phyloP scores from a whole-genome alignment of 352 stramenopile genomes.

The Pythium angustatum region DNA sequence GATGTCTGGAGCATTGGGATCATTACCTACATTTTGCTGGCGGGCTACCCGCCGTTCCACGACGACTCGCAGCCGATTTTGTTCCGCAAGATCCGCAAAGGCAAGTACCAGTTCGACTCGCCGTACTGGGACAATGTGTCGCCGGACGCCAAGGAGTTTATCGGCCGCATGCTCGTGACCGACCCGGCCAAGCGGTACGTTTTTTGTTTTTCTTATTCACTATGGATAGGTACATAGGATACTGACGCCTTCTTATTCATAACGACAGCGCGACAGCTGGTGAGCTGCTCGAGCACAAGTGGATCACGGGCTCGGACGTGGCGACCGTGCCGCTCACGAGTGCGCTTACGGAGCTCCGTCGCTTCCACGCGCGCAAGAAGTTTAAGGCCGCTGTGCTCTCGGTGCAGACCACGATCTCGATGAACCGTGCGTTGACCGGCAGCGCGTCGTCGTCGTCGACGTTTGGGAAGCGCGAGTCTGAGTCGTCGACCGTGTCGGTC shows the following conservation, averaged over 20 bases:
- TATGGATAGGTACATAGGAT: not conserved
- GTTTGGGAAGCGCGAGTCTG: conserved; percentile 13
- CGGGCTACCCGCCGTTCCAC: conserved; percentile 85
- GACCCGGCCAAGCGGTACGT: conserved; percentile 71
- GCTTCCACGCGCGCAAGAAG: conserved; percentile 81
- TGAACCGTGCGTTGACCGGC: conserved; percentile 66
- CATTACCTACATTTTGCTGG: conserved; percentile 91
- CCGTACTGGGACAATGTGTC: conserved; percentile 94
- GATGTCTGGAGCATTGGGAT: conserved; percentile 88
- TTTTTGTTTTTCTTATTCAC: not conserved
- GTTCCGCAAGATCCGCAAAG: conserved; percentile 88
- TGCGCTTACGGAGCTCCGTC: conserved; percentile 72
- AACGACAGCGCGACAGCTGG: conserved; percentile 41
- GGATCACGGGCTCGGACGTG: conserved; percentile 71
- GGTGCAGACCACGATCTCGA: conserved; percentile 76
- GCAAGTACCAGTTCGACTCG: conserved; percentile 94
- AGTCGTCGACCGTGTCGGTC: conserved; percentile 22
- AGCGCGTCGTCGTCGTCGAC: conserved; percentile 16
- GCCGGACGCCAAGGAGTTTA: conserved; percentile 93
- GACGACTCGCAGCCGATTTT: conserved; percentile 94
- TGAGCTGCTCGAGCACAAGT: conserved; percentile 71
- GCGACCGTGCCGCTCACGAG: conserved; percentile 73
- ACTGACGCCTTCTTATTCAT: conserved; percentile 14
- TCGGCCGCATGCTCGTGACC: conserved; percentile 82
- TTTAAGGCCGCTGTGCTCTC: conserved; percentile 84